Base-by-base conservation (phyloP, 352 stramenopile genomes). In the Pythium volutum region DNA sequence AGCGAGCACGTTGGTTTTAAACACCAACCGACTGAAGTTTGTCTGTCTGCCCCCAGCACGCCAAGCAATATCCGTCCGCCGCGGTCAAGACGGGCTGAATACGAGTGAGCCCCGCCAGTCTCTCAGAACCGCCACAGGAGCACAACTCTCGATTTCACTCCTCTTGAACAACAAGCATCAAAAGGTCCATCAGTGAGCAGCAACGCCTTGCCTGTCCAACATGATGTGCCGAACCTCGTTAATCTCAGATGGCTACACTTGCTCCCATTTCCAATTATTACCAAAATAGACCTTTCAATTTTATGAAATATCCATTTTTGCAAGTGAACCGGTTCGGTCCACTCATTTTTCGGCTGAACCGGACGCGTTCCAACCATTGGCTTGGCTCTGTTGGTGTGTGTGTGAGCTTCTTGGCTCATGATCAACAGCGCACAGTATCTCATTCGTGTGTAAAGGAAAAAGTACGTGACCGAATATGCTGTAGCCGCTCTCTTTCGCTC, bases 361-460 rank as follows among this genome's bases (percentile, higher is more conserved):
- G 18, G 14, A 36, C 47, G 12, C 1, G 31, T 38, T 25, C 25
- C 49, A 73, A 70, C 59, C 64, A 75, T 64, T 72, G 64, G 64
- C 64, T n/a, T 72, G 49, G 23, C 14, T 26, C 15, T 42, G 48
- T 41, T 43, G 14, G n/a, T 42, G 23, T 25, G 11, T n/a, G n/a
- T n/a, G 16, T 29, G 15, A 55, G 29, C 29, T 41, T 29, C n/a
- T 15, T 25, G 22, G 27, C 31, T 18, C 14, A 14, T 15, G n/a
- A 15, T 18, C 4, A 52, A 16, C 15, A 42, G 29, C 27, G 27
- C 48, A 8, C 77, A 89, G 76, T 88, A 88, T 89, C 79, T 89
- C 82, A 89, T 91, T 91, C 82, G 85, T 81, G 79, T 79, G 76
- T 87, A 71, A 89, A 83, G 85, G 78, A 79, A 88, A 89, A 77